Base-by-base conservation (phyloP, 345 rosid species). In the Geranium rotundifolium region DNA sequence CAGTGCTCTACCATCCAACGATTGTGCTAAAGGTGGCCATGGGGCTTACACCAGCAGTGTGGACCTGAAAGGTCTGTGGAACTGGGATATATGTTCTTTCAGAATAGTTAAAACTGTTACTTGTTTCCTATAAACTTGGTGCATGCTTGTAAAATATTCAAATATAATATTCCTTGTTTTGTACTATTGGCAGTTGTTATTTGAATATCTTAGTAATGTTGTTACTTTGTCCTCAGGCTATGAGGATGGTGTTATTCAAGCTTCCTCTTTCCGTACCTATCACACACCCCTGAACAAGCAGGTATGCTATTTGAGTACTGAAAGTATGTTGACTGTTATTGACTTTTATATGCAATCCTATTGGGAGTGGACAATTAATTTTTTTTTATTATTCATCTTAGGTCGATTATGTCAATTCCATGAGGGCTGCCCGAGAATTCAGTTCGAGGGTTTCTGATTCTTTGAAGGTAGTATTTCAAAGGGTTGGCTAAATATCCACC, bases 1-100 rank as follows among this genome's bases (percentile, higher is more conserved):
- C 49, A 75, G 70, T 60, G 88, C 97, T 54, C 78, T 93, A 72
- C 99, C 99, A 55, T 93, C 99, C 34, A 89, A 90, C 59, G 96
- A 88, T 68, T 93, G 99, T 82, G 89, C 99, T 19, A 93, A 93
- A 82, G 99, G 95, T 55, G 99, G 99, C 63, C 96, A 82, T 75
- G 97, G 99, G 73, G 99, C 99, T 70, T 90, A 93, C 73, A 81
- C 90, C 37, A 81, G 60, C 79, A 90, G 99, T 75, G 90, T 93
- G 69, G 88, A 90, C 69, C 71, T 90, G 72, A 67, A 71, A 81
- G 99, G 99, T 93, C 68, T 63, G 77, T 69, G 27, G 56, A 50
- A 72, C 37, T 60, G 62, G 54, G 41, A 60, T 16, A n/a, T 58
- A 30, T 71, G 9, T 23, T 59, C 20, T 67, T 55, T 67, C 16